Conservation (phyloP, 2,329 filamentous ascomycete species). For the Chaetomiaceae sp. region DNA sequence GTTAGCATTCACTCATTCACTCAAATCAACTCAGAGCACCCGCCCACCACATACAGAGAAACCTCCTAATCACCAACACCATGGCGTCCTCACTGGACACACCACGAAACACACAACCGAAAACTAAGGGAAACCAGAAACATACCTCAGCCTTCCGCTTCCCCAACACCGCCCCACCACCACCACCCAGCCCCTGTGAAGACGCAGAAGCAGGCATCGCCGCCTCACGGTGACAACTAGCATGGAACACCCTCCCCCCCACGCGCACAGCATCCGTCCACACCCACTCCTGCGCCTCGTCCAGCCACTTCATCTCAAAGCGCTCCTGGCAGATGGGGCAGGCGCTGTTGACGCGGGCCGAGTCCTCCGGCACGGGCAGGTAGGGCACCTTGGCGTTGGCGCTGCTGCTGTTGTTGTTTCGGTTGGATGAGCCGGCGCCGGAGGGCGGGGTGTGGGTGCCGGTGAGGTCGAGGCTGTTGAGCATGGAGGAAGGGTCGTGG, state of each 20-base stretch:
- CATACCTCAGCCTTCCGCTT: conserved; percentile 69
- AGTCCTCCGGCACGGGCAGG: conserved; percentile 77
- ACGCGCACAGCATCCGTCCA: conserved; percentile 85
- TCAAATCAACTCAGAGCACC: too few relatives aligned
- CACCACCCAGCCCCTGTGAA: conserved; percentile 44
- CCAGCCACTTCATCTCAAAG: conserved; percentile 87
- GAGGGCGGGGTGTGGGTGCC: conserved; percentile 24
- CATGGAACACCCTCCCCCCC: conserved; percentile 77
- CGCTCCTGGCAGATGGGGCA: conserved; percentile 95
- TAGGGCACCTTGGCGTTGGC: conserved; percentile 56
- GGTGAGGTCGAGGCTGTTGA: background rate
- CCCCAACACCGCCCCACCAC: conserved; percentile 46
- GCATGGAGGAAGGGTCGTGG: background rate
- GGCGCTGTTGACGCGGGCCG: conserved; percentile 63
- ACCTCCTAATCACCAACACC: background rate
- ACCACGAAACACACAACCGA: background rate
- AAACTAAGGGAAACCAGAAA: conserved; percentile 11
- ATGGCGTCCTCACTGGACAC: background rate
- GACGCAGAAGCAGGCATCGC: conserved; percentile 45
- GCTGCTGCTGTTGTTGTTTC: conserved; percentile 26
- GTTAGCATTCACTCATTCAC: background rate
- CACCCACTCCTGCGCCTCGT: conserved; percentile 92
- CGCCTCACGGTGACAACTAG: conserved; percentile 80
- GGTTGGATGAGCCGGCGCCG: conserved; percentile 21
- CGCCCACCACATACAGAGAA: background rate